Conservation (phyloP, 148 eudicot genomes). For the Cornus florida region DNA sequence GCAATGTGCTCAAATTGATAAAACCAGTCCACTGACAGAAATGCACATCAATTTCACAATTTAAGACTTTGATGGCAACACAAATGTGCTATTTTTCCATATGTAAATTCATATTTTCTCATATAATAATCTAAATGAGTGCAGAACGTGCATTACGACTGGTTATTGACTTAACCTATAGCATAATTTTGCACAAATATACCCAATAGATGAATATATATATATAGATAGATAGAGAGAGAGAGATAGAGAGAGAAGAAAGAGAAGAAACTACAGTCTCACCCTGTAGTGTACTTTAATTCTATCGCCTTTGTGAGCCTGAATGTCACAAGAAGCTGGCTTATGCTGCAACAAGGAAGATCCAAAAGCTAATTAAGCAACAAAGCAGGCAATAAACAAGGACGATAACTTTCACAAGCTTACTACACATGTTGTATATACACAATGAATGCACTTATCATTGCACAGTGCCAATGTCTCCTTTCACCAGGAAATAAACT, state of each 20-base stretch:
- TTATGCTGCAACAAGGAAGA: conserved; percentile 56
- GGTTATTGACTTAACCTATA: no score
- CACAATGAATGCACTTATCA: not conserved
- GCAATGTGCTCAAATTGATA: no score
- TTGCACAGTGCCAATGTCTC: not conserved
- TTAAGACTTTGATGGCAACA: no score
- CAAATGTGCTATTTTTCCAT: no score
- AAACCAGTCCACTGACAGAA: no score
- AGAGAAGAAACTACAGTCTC: not conserved
- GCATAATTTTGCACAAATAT: no score
- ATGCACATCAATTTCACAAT: no score
- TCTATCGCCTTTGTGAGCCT: conserved; percentile 96
- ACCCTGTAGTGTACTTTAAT: conserved; percentile 95
- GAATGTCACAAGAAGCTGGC: conserved; percentile 76
- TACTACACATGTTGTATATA: not conserved
- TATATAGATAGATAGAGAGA: no score
- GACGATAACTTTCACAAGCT: not conserved
- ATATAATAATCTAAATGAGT: not conserved
- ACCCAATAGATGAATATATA: no score
- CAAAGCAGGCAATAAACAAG: not conserved
- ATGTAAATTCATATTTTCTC: no score
- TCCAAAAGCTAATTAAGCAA: conserved; percentile 18
- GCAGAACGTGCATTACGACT: no score
- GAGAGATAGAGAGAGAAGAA: no score
- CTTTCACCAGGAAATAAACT: not conserved